Base-by-base conservation (phyloP, 1,284 basidiomycete genomes). In the Chalciporus sp. region DNA sequence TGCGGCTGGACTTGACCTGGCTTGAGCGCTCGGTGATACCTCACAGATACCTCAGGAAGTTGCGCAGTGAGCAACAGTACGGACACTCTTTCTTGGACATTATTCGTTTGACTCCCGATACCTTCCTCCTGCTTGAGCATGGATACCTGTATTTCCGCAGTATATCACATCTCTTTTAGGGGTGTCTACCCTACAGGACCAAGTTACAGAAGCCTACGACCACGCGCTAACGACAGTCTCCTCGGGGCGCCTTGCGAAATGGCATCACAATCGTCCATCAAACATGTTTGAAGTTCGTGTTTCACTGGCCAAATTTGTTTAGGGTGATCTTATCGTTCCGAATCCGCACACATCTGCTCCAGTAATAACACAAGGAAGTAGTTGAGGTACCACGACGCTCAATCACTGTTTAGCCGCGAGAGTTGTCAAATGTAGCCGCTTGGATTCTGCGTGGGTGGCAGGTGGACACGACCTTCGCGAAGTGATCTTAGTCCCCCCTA, bases 1-100 rank as follows among this genome's bases (percentile, higher is more conserved):
- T 61, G 79, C 74, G 10, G 80, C 78, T 53, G 80, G 76, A 5
- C 41, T 76, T 23, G 74, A 75, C 14, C 67, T 75, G 51, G 65
- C 46, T 37, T 64, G 47, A 57, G n/a, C 35, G n/a, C 35, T 17
- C 7, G n/a, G 31, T 49, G 27, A 41, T 27, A 29, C 35, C 16
- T 10, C 26, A 4, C 16, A 12, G 27, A 41, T 27, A 29, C 35
- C 16, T 10, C 26, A 4, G 23, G 17, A 11, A 14, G 12, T 26
- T 52, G 23, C 29, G 17, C 6, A 17, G 4, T 5, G 16, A 11
- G 31, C n/a, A 17, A 43, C 9, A 23, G 0, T 10, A 41, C 28
- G 31, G 10, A 39, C 41, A 14, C 35, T 29, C n/a, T 44, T 10
- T 16, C 16, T n/a, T 3, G 28, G n/a, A 50, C 57, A 29, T 23